These are phyloP conservation scores for Prunus armeniaca DNA, from an alignment of 306 rosid genomes.

Conservation along the genomic window DNA sequence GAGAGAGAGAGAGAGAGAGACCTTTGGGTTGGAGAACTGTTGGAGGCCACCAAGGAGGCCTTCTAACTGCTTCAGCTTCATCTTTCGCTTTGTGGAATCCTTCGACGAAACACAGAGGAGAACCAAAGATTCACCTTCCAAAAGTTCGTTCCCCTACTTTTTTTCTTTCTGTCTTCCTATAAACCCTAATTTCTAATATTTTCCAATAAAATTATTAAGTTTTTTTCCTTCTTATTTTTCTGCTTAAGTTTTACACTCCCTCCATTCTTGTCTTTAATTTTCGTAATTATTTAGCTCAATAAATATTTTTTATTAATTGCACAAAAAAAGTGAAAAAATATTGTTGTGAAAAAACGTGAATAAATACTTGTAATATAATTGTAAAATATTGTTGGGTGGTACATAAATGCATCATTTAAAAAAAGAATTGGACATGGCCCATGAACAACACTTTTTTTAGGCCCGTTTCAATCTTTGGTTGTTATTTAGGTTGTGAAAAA, in stretches of 20 bases:
- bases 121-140: not conserved
- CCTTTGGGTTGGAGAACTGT: constrained; percentile 83
- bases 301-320: too few relatives aligned
- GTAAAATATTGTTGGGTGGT: too few relatives aligned
- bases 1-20: constrained; percentile 24
- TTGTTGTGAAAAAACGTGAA: too few relatives aligned
- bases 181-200: constrained; percentile 4
- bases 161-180: not conserved
- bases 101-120: not conserved
- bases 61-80: constrained; percentile 95
- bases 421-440: too few relatives aligned
- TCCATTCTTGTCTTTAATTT: too few relatives aligned
- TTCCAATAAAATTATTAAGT: not conserved
- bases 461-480: not conserved
- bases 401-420: too few relatives aligned
- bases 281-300: too few relatives aligned
- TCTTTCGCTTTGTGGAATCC: constrained; percentile 15
- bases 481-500: not conserved
- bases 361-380: too few relatives aligned
- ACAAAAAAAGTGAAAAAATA: too few relatives aligned
- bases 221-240: not conserved
- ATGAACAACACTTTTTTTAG: too few relatives aligned
- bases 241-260: not conserved
- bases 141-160: not conserved
- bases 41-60: constrained; percentile 64